Evolutionary conservation across 176 grass and related monocot genomes (phyloP).

Genomic region (Carex parvula): DNA sequence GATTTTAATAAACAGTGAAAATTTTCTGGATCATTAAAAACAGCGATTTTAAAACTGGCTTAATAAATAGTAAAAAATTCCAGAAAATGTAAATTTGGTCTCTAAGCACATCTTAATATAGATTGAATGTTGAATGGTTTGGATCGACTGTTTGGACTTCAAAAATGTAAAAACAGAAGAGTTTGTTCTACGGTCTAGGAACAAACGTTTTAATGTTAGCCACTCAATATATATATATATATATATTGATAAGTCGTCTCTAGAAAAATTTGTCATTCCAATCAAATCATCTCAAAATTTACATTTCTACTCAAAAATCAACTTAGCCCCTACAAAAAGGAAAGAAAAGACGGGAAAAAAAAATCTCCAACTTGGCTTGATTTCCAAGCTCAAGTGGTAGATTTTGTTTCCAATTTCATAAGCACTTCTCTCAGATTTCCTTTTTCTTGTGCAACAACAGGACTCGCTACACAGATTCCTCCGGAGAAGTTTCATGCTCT

Average conservation of each 20-base stretch:
- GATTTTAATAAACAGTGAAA: too few relatives aligned
- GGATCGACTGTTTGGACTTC: too few relatives aligned
- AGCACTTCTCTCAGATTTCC: neutral
- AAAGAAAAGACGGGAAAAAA: neutral
- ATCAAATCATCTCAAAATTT: slow-evolving; percentile 10
- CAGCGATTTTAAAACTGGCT: too few relatives aligned
- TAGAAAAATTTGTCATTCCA: neutral
- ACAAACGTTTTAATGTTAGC: too few relatives aligned
- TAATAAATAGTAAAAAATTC: too few relatives aligned
- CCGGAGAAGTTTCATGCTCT: neutral
- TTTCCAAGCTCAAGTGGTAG: neutral
- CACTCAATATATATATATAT: too few relatives aligned
- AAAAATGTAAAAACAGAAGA: too few relatives aligned
- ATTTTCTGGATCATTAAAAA: too few relatives aligned
- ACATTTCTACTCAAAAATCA: neutral
- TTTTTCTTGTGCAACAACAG: neutral
- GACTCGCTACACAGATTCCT: slow-evolving; percentile 14
- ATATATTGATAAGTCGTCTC: neutral
- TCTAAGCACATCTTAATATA: too few relatives aligned
- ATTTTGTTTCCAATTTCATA: neutral
- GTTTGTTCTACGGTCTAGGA: too few relatives aligned
- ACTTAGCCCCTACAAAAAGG: neutral
- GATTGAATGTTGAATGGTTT: too few relatives aligned
- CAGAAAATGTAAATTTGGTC: too few relatives aligned
- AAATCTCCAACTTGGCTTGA: neutral